These are phyloP conservation scores for Pseudogymnoascus sp. DNA, from an alignment of 2,329 filamentous ascomycete species.

Conservation along the genomic window DNA sequence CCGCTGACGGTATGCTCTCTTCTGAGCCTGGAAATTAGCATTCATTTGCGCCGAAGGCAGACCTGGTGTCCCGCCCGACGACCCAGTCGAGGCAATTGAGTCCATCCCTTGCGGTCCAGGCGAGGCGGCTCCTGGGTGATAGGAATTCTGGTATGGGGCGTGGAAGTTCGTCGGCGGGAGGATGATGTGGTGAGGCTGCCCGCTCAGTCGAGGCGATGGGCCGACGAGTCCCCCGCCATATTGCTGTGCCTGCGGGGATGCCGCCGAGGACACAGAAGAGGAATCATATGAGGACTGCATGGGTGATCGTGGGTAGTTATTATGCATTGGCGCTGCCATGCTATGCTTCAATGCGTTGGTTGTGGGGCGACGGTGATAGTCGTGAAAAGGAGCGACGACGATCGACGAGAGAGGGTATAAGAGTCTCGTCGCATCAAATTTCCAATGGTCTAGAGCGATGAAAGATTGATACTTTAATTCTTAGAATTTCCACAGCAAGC, in stretches of 20 bases:
- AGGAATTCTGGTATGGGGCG: slow-evolving; percentile 24
- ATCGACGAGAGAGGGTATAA: background rate
- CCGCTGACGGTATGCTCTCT: slow-evolving; percentile 87
- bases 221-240: slow-evolving; percentile 47
- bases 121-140: slow-evolving; percentile 23
- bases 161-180: slow-evolving; percentile 41
- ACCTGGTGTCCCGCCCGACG: slow-evolving; percentile 47
- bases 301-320: slow-evolving; percentile 51
- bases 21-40: slow-evolving; percentile 62
- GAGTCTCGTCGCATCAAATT: background rate
- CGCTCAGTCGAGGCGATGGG: slow-evolving; percentile 41
- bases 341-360: slow-evolving; percentile 16
- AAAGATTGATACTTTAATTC: background rate
- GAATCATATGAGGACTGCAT: slow-evolving; percentile 58
- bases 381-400: background rate
- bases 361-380: background rate
- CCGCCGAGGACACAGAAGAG: slow-evolving; percentile 53
- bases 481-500: background rate
- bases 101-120: slow-evolving; percentile 42
- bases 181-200: slow-evolving; percentile 44
- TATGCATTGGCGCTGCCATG: slow-evolving; percentile 51
- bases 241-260: slow-evolving; percentile 47
- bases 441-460: background rate
- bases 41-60: slow-evolving; percentile 30
- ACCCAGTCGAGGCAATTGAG: slow-evolving; percentile 51